phyloP scores from a whole-genome alignment of 2,329 filamentous ascomycete species.

The Paraconiothyrium brasiliense region DNA sequence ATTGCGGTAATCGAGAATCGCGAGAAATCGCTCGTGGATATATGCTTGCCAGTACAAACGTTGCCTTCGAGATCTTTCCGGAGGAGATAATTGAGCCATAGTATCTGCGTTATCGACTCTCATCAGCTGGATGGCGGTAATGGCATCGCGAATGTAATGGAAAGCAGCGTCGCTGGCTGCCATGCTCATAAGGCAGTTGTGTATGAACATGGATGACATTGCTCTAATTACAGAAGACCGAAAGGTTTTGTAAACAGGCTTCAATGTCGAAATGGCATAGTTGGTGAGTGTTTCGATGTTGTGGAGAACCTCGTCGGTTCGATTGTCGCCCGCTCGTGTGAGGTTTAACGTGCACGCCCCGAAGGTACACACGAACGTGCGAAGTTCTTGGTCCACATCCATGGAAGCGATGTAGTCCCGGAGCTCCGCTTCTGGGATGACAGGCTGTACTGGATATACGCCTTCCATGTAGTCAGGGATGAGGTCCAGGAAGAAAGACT shows the following conservation, averaged over 20 bases:
- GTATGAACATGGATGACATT: slow-evolving; percentile 63
- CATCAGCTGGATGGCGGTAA: slow-evolving; percentile 49
- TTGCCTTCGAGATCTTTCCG: slow-evolving; percentile 56
- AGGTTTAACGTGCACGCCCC: slow-evolving; percentile 58
- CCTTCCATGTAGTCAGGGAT: slow-evolving; percentile 56
- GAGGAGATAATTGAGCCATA: slow-evolving; percentile 40
- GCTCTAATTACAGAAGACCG: slow-evolving; percentile 57
- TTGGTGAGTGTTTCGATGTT: slow-evolving; percentile 47
- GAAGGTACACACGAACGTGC: slow-evolving; percentile 57
- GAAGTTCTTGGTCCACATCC: slow-evolving; percentile 49
- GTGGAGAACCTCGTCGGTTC: slow-evolving; percentile 43
- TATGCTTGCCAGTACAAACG: slow-evolving; percentile 66
- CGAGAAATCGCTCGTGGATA: slow-evolving; percentile 66
- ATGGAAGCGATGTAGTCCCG: slow-evolving; percentile 47
- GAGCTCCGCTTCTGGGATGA: slow-evolving; percentile 56
- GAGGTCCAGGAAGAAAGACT: slow-evolving; percentile 53
- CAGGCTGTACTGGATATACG: slow-evolving; percentile 60
- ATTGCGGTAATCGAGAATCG: slow-evolving; percentile 60
- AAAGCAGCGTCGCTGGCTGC: slow-evolving; percentile 61
- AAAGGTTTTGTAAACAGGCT: slow-evolving; percentile 51
- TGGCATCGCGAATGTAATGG: slow-evolving; percentile 61
- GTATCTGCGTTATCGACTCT: slow-evolving; percentile 54
- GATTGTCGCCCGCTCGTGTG: slow-evolving; percentile 45
- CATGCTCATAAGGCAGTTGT: slow-evolving; percentile 62
- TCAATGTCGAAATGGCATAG: slow-evolving; percentile 48